Evolutionary conservation across 371 early-diverging fungal genomes (phyloP).

Genomic region (Actinomucor elegans): DNA sequence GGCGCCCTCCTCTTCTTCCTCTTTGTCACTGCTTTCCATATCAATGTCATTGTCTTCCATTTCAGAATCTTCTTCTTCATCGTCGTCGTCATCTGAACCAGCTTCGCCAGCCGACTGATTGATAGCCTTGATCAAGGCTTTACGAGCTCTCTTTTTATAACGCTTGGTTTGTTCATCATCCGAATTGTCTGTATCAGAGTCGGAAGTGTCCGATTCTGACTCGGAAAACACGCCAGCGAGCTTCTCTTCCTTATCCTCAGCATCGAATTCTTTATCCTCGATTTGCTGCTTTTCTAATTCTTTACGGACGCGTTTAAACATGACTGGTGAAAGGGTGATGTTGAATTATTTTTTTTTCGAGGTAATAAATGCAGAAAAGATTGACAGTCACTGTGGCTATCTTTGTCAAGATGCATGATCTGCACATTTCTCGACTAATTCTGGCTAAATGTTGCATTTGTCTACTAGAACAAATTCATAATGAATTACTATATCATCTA

Average conservation of each 20-base stretch:
- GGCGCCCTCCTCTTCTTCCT: conserved; percentile 11
- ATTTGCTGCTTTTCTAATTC: conserved; percentile 43
- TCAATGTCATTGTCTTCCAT: conserved; percentile 6
- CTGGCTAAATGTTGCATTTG: too few species aligned
- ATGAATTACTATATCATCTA: too few species aligned
- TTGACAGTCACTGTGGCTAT: too few species aligned
- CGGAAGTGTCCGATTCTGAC: conserved; percentile 11
- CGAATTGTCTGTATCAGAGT: conserved; percentile 21
- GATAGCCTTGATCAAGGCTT: conserved; percentile 12
- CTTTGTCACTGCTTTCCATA: conserved; percentile 15
- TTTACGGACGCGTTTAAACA: conserved; percentile 42
- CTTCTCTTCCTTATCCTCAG: conserved; percentile 25
- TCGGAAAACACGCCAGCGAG: conserved; percentile 36
- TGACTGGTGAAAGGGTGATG: too few species aligned
- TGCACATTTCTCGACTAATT: too few species aligned
- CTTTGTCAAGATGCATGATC: too few species aligned
- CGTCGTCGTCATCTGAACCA: conserved; percentile 7
- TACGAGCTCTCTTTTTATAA: conserved; percentile 19
- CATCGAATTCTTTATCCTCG: conserved; percentile 27
- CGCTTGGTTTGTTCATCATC: conserved; percentile 26
- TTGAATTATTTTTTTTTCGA: too few species aligned
- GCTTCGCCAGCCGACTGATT: conserved; percentile 12
- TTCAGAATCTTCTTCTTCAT: conserved; percentile 10
- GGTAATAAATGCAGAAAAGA: too few species aligned
- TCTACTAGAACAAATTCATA: too few species aligned